Evolutionary conservation across 768 basidiomycete genomes (phyloP).

Genomic region (Ramaria sp.): DNA sequence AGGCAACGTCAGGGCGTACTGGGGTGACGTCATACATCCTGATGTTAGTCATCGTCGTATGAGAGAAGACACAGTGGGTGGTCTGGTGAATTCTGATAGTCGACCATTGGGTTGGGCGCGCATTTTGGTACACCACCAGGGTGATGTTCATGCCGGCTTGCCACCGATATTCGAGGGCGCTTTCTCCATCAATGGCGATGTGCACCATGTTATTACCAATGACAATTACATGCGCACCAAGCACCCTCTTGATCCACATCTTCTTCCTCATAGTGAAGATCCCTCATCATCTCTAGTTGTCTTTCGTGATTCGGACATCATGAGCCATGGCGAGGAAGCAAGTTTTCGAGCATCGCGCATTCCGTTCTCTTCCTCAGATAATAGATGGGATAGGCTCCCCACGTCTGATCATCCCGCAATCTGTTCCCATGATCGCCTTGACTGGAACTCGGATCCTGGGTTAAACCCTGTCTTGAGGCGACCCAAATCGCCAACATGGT

Average conservation of each 20-base stretch:
- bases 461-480: conserved; percentile 41
- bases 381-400: conserved; percentile 6
- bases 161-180: conserved; percentile 65
- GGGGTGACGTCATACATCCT: conserved; percentile 64
- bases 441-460: conserved; percentile 51
- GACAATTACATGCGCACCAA: conserved; percentile 61
- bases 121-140: conserved; percentile 60
- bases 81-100: conserved; percentile 30
- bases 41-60: conserved; percentile 41
- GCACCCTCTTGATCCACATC: conserved; percentile 44
- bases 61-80: conserved; percentile 53
- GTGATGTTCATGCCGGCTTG: conserved; percentile 32
- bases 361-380: neutral
- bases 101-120: conserved; percentile 64
- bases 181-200: conserved; percentile 56
- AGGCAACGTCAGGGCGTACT: conserved; percentile 55
- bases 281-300: conserved; percentile 52
- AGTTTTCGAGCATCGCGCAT: conserved; percentile 19
- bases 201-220: conserved; percentile 60
- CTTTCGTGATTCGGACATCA: conserved; percentile 64
- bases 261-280: conserved; percentile 27
- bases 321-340: conserved; percentile 41
- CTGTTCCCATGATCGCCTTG: conserved; percentile 63
- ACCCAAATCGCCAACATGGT: conserved; percentile 27
- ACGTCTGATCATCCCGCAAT: conserved; percentile 23